Base-by-base conservation (phyloP, 305 asterid species). In the Nicotiana rustica region DNA sequence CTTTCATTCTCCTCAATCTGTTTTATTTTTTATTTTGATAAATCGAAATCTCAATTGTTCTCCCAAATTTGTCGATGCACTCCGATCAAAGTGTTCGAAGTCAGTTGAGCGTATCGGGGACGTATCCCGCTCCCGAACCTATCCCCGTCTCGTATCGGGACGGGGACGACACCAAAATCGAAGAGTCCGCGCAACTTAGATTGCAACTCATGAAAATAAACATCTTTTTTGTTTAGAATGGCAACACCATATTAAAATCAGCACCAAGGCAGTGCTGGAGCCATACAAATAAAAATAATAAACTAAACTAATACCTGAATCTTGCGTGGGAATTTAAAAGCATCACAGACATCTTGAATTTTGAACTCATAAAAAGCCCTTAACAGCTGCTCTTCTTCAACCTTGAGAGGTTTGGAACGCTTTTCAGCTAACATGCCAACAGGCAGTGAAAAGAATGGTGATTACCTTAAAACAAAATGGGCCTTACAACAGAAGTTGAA, bases 301-400 rank as follows among this genome's bases (percentile, higher is more conserved):
- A 6, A 38, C 44, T 38, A 6, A 38, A 38, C 44, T 57, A 33
- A 6, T 83, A 94, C 98, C 93, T 94, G 98, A 85, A 96, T 94
- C 86, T 96, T 96, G 77, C 96, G 97, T 2, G 98, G 98, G 84
- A 96, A 96, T 89, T 90, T 94, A 88, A 96, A 94, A 82, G 97
- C 99, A 88, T 94, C 99, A 71, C 99, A 96, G 60, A 92, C 97
- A 75, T 96, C 99, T 87, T 96, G 97, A 85, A 94, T 94, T 87
- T 96, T 94, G 70, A 94, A 94, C 89, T 95, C 99, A 56, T 93
- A 95, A 82, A 93, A 95, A 78, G 96, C 98, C 84, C 95, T 88
- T 82, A 94, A 70, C 81, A 91, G 96, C 67, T 89, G 94, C 82
- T 96, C 99, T 84, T 95, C 98, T 85, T 95, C 98, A 25, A 86